Conservation (phyloP, 768 basidiomycete genomes). For the Amanita pseudoporphyria region DNA sequence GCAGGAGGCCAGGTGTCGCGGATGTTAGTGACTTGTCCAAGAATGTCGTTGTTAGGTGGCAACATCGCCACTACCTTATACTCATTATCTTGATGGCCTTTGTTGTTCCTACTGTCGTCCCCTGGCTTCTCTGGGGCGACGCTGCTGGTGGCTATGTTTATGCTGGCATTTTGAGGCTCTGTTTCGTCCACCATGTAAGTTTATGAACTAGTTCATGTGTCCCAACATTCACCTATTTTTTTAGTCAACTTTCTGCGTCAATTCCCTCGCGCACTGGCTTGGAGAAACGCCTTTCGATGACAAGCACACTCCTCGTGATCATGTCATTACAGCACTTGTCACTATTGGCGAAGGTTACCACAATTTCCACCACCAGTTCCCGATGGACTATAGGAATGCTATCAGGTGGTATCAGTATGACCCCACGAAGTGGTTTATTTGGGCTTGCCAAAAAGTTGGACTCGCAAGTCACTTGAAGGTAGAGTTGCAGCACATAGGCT, state of each 20-base stretch:
- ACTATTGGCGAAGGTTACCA: conserved; percentile 97
- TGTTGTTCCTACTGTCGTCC: conserved; percentile 65
- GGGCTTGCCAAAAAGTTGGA: conserved; percentile 45
- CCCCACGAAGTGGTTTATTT: conserved; percentile 91
- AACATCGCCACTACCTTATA: conserved; percentile 69
- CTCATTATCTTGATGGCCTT: conserved; percentile 67
- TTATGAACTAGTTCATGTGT: conserved; percentile 1
- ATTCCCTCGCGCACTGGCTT: conserved; percentile 95
- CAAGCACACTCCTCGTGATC: conserved; percentile 90
- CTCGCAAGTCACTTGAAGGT: conserved; percentile 66
- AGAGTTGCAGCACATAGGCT: not conserved
- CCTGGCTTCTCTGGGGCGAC: conserved; percentile 80
- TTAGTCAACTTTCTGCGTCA: conserved; percentile 93
- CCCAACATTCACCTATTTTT: conserved; percentile 8
- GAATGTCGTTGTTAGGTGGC: conserved; percentile 77
- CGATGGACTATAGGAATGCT: conserved; percentile 95
- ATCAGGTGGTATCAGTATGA: conserved; percentile 94
- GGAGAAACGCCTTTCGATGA: conserved; percentile 91
- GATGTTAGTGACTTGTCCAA: conserved; percentile 82
- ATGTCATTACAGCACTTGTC: conserved; percentile 78
- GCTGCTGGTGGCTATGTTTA: conserved; percentile 80
- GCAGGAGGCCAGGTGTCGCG: conserved; percentile 81
- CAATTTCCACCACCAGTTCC: conserved; percentile 97
- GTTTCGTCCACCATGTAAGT: conserved; percentile 84
- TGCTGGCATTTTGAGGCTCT: conserved; percentile 67